Conservation (phyloP, 352 stramenopile genomes). For the Phytophthora uliginosa region DNA sequence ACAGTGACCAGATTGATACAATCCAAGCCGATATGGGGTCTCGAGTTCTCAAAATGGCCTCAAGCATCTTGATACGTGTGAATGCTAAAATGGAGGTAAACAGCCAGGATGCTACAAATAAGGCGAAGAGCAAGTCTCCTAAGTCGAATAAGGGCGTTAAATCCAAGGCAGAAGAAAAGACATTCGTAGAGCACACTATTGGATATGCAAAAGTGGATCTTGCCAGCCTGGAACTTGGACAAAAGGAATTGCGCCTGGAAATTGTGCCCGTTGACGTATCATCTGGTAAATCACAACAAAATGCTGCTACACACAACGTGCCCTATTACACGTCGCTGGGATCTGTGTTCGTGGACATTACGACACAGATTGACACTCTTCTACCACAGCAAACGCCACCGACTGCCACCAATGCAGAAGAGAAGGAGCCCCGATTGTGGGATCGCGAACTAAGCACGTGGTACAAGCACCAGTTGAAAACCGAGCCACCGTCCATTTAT, state of each 20-base stretch:
- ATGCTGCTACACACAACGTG: neutral
- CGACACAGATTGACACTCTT: conserved; percentile 1
- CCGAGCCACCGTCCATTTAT: conserved; percentile 6
- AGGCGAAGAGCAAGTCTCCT: neutral
- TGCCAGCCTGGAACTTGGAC: conserved; percentile 40
- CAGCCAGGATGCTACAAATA: neutral
- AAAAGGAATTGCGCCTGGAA: conserved; percentile 49
- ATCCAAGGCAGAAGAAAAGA: neutral
- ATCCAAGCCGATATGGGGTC: conserved; percentile 15
- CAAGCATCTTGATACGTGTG: conserved; percentile 61
- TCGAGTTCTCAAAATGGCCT: conserved; percentile 42
- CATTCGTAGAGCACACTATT: conserved; percentile 25
- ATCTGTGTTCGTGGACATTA: conserved; percentile 48
- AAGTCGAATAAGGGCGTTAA: conserved; percentile 16
- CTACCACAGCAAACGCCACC: neutral
- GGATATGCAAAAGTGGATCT: conserved; percentile 68
- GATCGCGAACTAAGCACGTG: conserved; percentile 43
- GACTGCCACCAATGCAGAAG: neutral
- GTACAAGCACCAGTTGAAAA: conserved; percentile 40
- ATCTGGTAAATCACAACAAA: conserved; percentile 3
- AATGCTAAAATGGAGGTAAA: conserved; percentile 22
- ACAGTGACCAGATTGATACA: neutral
- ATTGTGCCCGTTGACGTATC: conserved; percentile 43
- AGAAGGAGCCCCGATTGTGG: neutral
- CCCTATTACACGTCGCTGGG: conserved; percentile 73